Conservation (phyloP, 2,329 filamentous ascomycete species). For the Ophiostoma sp. region DNA sequence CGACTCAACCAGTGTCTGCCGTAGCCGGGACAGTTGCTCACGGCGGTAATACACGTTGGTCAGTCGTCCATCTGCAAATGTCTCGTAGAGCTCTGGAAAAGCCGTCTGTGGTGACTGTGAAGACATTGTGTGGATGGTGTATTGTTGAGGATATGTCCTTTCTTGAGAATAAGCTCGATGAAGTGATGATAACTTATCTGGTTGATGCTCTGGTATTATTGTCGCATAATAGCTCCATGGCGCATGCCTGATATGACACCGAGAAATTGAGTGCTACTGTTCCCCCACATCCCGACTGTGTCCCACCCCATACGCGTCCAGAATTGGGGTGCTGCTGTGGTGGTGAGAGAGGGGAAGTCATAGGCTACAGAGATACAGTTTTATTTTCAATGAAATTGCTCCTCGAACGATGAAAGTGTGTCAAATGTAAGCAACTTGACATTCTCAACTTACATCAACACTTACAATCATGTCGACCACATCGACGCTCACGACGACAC, state of each 20-base stretch:
- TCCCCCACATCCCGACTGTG: conserved; percentile 3
- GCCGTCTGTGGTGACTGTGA: neutral
- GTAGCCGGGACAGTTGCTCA: conserved; percentile 36
- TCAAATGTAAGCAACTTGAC: neutral
- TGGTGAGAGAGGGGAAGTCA: neutral
- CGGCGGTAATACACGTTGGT: conserved; percentile 38
- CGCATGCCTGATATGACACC: neutral
- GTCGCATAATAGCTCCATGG: neutral
- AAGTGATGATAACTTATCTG: neutral
- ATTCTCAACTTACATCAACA: neutral
- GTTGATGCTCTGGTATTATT: neutral
- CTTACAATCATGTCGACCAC: neutral
- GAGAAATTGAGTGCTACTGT: too few species aligned
- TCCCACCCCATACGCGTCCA: neutral
- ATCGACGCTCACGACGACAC: neutral
- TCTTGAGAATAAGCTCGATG: neutral
- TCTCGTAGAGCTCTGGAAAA: conserved; percentile 30
- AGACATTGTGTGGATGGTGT: neutral
- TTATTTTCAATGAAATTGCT: neutral
- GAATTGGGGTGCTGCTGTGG: neutral
- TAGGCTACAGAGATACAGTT: neutral
- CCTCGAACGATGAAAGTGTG: neutral
- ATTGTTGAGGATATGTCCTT: neutral
- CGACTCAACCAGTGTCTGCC: neutral
- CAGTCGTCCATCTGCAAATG: conserved; percentile 37